Evolutionary conservation across 2,329 filamentous ascomycete genomes (phyloP).

Genomic region (Aspergillus fumigatiaffinis): DNA sequence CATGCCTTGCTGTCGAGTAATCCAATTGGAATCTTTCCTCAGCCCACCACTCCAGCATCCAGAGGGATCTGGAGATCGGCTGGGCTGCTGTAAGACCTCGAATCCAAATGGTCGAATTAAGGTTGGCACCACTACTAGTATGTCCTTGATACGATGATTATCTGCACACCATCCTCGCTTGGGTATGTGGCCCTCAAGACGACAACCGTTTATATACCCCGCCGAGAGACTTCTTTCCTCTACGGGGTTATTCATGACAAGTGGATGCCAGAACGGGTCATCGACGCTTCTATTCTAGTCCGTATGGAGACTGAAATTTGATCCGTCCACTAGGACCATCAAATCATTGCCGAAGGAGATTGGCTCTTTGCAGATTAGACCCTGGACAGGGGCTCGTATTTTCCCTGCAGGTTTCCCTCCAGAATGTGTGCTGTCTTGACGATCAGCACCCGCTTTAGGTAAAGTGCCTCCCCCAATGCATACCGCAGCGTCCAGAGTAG

Average conservation of each 20-base stretch:
- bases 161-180: neutral
- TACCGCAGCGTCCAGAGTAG: too few species aligned
- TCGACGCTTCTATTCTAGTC: neutral
- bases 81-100: neutral
- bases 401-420: neutral
- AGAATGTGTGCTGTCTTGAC: neutral
- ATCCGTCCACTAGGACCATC: neutral
- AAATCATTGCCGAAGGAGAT: neutral
- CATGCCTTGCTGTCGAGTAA: neutral
- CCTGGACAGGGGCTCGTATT: neutral
- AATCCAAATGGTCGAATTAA: neutral
- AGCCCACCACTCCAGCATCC: too few species aligned
- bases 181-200: too few species aligned
- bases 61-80: too few species aligned
- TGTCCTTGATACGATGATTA: neutral
- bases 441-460: neutral
- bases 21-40: neutral
- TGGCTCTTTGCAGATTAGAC: too few species aligned
- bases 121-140: neutral
- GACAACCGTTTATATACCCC: too few species aligned
- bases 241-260: too few species aligned
- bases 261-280: too few species aligned
- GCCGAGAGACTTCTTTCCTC: neutral
- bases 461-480: too few species aligned
- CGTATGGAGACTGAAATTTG: neutral